Evolutionary conservation across 345 rosid genomes (phyloP), one percentile per base, ranked within the genome.

Genomic region (Melastoma malabathricum): DNA sequence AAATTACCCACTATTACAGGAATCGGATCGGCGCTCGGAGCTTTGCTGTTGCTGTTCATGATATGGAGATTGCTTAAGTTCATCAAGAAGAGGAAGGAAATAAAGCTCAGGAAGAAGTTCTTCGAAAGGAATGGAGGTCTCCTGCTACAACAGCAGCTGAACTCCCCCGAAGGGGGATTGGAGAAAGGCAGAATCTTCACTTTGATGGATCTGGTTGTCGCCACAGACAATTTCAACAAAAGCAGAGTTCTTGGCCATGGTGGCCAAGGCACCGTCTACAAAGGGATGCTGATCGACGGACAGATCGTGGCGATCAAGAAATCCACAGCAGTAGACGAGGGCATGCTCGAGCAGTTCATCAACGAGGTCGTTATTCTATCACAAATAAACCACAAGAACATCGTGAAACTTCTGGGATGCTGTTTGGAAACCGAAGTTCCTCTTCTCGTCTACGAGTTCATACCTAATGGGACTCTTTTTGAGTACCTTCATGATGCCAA

Each of bases 181-280:
- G 48, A 59, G 47, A 22, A 22, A 22, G 25, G 25, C 2, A 22
- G 25, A 22, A 22, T 22, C 25, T 22, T 22, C 56, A 46, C 39
- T 20, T 44, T 56, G 2, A 45, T 51, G 29, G 63, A 59, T 43
- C 18, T 59, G 7, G 51, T 45, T 15, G 46, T 27, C 19, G 56
- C 57, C 5, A 59, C 63, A 4, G 51, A 59, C 45, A 43, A 31
- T 18, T 59, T 59, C 29, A 59, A 34, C 44, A 14, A 29, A 15
- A 52, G 18, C 10, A 31, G 57, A 34, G 47, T 59, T 7, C 51
- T 59, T 8, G 63, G 63, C 10, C 57, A 45, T 31, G 63, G 63
- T n/a, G 63, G 63, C 6, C 64, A 59, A 39, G 64, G 63, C 4
- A 51, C 63, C 2, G 55, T 58, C 8, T 58, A 58, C 49, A 58